Evolutionary conservation across 75 land plant genomes (phyloP), one percentile per base, ranked within the genome.

Genomic region (Sequoiadendron giganteum): DNA sequence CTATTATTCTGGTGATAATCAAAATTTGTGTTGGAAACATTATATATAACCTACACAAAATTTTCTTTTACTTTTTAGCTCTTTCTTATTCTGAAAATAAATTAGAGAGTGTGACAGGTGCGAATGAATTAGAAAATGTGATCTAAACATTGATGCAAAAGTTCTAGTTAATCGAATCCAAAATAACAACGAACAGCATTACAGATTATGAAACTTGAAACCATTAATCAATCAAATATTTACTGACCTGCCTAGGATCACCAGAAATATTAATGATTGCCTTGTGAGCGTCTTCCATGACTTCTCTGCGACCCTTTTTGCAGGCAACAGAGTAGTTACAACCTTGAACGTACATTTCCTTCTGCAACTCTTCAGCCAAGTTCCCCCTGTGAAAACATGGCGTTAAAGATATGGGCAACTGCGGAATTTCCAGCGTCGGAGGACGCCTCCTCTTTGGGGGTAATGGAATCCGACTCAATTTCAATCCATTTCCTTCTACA

Each of bases 221-320:
- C 4, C 4, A 42, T 42, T 42, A 45, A 49, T 1, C 11, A 56
- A 18, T 18, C 19, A 19, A 54, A 21, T 58, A 19, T 72, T 72
- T 30, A n/a, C 76, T n/a, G 11, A 93, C 94, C 93, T 90, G 90
- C 28, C 54, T 86, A 3, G 91, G 14, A 40, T 91, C 61, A 19
- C 90, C 94, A 70, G 81, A 5, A 30, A 90, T 45, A 39, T 90
- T 21, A 30, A 87, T 54, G 3, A 88, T 79, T 30, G 88, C 93
- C 16, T 45, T 86, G 81, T 86, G 87, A 15, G 88, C 85, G 86
- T 93, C 94, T 48, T 93, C 93, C 89, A 90, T 82, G 2, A 39
- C 39, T 16, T 80, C 72, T 76, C 89, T 83, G 25, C 85, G 86
- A 30, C 94, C 94, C 83, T 88, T 93, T 89, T 86, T 92, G 78